phyloP scores from a whole-genome alignment of 2,329 filamentous ascomycete species.

The Fusarium guadeloupense region DNA sequence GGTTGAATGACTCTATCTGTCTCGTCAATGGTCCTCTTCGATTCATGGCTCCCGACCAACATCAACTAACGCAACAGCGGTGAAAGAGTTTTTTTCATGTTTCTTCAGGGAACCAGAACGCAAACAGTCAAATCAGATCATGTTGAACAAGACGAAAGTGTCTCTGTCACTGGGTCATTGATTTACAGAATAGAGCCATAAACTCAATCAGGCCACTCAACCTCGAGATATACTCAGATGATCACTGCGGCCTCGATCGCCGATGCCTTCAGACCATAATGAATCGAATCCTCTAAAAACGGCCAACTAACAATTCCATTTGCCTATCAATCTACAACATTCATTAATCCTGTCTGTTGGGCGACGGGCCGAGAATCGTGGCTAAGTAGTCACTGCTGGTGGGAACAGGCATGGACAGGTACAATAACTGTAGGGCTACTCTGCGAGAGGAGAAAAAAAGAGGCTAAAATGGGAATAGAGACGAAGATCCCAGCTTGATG shows the following conservation, averaged over 20 bases:
- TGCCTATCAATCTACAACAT: background rate
- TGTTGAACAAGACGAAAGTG: background rate
- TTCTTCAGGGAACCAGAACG: background rate
- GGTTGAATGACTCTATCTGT: conserved; percentile 24
- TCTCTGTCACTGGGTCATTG: conserved; percentile 1
- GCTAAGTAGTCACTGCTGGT: background rate
- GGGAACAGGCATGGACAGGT: background rate
- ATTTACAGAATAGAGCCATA: conserved; percentile 1
- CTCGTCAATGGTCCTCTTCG: conserved; percentile 22
- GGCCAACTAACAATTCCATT: conserved; percentile 4
- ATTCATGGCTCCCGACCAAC: conserved; percentile 21
- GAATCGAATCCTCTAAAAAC: background rate
- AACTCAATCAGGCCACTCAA: conserved; percentile 23
- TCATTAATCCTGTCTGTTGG: background rate
- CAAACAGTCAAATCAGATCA: background rate
- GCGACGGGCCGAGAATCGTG: conserved; percentile 5
- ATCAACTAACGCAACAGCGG: conserved; percentile 21
- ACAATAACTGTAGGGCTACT: background rate
- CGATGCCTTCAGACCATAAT: conserved; percentile 3
- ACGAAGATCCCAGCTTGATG: conserved; percentile 24
- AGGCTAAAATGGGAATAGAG: conserved; percentile 7
- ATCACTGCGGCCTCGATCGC: conserved; percentile 14
- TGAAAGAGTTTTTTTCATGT: conserved; percentile 22
- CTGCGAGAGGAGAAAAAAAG: background rate
- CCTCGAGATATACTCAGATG: conserved; percentile 29